Evolutionary conservation across 2,329 filamentous ascomycete species (phyloP), one percentile per base, ranked within the genome.

Genomic region (Macrophomina tecta): DNA sequence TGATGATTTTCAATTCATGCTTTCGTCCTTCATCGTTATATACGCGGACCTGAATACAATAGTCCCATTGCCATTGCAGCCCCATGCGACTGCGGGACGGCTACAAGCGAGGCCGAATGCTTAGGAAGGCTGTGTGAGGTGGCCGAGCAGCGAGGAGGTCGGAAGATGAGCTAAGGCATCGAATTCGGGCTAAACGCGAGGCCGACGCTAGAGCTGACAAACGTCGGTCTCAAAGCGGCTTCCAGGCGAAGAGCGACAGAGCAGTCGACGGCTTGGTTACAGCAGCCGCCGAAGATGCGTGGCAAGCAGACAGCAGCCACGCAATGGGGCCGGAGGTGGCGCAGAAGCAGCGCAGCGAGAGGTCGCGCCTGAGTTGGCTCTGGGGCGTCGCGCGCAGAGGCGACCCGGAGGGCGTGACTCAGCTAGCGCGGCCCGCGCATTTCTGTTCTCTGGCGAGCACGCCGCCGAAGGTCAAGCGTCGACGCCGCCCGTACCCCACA

Each of bases 401-500:
- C 55, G n/a, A 46, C 38, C 55, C 38, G 55, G 28, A 18, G 55
- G 5, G 58, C 45, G n/a, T 62, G 58, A 64, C 36, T 64, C 62
- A 64, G 62, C 62, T 55, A 55, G 52, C 52, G 52, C 34, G 52
- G 8, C 32, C 30, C 16, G 52, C 52, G 52, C 52, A 55, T 34
- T 23, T 23, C 23, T 23, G 23, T 23, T 34, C 52, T 55, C 52
- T 55, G 38, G 49, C 49, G 49, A 48, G 60, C 60, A 32, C 32
- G 32, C 28, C 32, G 46, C 46, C 45, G n/a, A 53, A 49, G 30
- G 30, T 40, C n/a, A 8, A 48, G 28, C 18, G 30, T 65, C 58
- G 42, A 62, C 58, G 40, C 55, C 38, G 63, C 40, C 62, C 42
- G 36, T 65, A 65, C 63, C 63, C 63, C 63, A 65, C 63, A 65